These are phyloP conservation scores for Colletotrichum sp. DNA, from an alignment of 2,329 filamentous ascomycete species.

Conservation along the genomic window DNA sequence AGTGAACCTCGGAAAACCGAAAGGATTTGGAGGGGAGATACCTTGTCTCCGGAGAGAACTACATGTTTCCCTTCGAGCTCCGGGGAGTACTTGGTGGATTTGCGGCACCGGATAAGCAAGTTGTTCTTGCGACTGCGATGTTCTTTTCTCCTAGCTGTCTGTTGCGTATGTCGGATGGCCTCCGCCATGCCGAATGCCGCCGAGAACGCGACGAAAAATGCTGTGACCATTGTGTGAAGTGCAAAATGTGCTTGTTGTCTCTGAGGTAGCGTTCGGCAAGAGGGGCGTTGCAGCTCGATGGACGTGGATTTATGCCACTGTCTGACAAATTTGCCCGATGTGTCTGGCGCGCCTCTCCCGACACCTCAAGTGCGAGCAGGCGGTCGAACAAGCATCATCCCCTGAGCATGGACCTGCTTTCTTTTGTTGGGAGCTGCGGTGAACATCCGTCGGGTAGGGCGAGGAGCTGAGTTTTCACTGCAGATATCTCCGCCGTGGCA, in stretches of 20 bases:
- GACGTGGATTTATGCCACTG: neutral
- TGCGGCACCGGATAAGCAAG: constrained; percentile 49
- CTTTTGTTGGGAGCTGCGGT: constrained; percentile 6
- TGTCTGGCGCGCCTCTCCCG: neutral
- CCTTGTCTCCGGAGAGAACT: constrained; percentile 49
- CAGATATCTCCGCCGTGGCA: neutral
- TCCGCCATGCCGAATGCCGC: constrained; percentile 51
- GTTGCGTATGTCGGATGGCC: constrained; percentile 51
- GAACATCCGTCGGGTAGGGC: neutral
- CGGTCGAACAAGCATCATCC: neutral
- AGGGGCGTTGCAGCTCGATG: neutral
- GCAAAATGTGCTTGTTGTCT: neutral
- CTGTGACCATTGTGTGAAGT: constrained; percentile 24
- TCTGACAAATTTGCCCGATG: neutral
- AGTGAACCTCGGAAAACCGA: neutral
- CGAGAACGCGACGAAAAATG: constrained; percentile 42
- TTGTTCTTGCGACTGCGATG: constrained; percentile 54
- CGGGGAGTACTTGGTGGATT: constrained; percentile 46
- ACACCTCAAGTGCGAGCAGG: neutral
- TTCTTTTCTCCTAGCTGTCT: constrained; percentile 49
- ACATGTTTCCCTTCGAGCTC: constrained; percentile 48
- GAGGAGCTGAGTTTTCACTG: neutral
- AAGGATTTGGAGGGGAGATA: constrained; percentile 14
- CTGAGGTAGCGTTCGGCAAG: neutral
- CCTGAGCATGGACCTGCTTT: neutral